phyloP scores from a whole-genome alignment of 2,329 filamentous ascomycete species.

The Emergomyces orientalis region DNA sequence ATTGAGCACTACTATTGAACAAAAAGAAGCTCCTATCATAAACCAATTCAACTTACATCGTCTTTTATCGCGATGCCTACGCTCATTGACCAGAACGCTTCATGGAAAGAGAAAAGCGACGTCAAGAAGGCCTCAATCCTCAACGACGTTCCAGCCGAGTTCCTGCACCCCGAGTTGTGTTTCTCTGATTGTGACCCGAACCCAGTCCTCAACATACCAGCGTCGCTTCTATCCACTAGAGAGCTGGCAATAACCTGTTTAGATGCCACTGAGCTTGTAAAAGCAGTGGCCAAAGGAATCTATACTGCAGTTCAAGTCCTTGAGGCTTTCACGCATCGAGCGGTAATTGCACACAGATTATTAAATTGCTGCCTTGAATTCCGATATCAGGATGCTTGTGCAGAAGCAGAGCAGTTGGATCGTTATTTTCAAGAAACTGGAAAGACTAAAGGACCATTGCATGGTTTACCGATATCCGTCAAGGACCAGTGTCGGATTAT shows the following conservation, averaged over 20 bases:
- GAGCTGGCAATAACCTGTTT: neutral
- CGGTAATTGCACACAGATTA: constrained; percentile 21
- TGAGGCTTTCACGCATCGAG: constrained; percentile 20
- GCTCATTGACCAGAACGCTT: neutral
- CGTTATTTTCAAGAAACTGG: constrained; percentile 13
- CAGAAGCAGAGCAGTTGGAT: constrained; percentile 17
- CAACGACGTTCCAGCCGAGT: neutral
- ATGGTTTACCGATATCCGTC: constrained; percentile 20
- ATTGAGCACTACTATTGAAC: neutral
- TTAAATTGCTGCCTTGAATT: constrained; percentile 17
- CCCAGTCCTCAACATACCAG: neutral
- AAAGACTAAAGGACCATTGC: constrained; percentile 17
- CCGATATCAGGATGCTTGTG: neutral
- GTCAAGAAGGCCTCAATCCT: constrained; percentile 5
- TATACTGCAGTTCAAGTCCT: neutral
- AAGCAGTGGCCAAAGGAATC: neutral
- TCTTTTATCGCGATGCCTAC: neutral
- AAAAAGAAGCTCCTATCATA: neutral
- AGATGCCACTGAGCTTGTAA: neutral
- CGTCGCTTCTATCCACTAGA: neutral
- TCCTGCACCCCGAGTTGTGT: neutral
- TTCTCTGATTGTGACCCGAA: constrained; percentile 1
- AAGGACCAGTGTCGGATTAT: constrained; percentile 16
- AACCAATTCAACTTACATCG: neutral
- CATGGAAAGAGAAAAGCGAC: constrained; percentile 2